Evolutionary conservation across 805 yeast species (phyloP).

Genomic region (Saccharomyces eubayanus): DNA sequence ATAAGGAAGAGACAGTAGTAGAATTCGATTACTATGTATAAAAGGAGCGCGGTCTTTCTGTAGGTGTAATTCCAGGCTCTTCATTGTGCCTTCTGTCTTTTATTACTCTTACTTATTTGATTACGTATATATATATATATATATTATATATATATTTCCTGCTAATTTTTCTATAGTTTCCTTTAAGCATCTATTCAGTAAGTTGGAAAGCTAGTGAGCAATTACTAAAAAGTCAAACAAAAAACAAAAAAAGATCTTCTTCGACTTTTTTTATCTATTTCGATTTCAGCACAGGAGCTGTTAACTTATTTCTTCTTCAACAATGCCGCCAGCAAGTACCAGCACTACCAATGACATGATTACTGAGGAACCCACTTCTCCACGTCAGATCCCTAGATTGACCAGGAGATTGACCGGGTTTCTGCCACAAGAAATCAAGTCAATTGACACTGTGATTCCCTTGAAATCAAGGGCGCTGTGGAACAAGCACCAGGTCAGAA

Average conservation of each 20-base stretch:
- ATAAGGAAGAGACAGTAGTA: background rate
- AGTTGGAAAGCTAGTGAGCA: background rate
- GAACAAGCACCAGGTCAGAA: slow-evolving; percentile 57
- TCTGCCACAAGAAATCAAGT: slow-evolving; percentile 79
- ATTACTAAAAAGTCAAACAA: background rate
- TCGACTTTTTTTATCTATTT: background rate
- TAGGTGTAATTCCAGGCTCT: background rate
- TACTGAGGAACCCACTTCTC: slow-evolving; percentile 26
- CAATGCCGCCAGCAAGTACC: slow-evolving; percentile 14
- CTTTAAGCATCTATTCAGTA: background rate
- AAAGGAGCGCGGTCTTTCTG: background rate
- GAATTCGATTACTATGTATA: background rate
- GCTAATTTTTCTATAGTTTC: no score
- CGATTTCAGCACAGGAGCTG: background rate
- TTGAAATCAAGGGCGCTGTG: slow-evolving; percentile 67
- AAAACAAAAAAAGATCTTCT: background rate
- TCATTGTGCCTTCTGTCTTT: background rate
- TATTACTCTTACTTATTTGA: background rate
- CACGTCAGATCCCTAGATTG: slow-evolving; percentile 39
- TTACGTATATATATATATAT: background rate
- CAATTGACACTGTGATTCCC: slow-evolving; percentile 77
- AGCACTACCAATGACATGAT: slow-evolving; percentile 25
- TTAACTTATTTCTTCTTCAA: slow-evolving; percentile 6
- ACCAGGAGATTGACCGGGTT: slow-evolving; percentile 78
- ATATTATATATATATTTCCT: no score